Conservation (phyloP, 495 filamentous ascomycete genomes). For the Penicillium bovifimosum region DNA sequence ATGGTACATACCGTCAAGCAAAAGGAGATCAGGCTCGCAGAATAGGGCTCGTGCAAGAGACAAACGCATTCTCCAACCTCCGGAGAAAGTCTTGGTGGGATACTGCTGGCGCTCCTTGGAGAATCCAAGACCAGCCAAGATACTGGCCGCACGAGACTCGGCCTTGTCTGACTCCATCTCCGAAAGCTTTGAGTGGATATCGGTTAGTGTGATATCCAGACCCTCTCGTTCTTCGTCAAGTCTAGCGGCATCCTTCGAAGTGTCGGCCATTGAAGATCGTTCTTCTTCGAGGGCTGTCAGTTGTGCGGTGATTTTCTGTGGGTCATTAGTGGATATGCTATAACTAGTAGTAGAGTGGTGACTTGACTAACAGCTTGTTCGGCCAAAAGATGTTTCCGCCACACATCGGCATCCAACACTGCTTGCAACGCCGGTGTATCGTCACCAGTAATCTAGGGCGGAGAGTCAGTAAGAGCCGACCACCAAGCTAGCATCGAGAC, state of each 20-base stretch:
- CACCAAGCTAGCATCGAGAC: conserved; percentile 7
- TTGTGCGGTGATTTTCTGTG: conserved; percentile 75
- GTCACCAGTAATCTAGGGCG: conserved; percentile 76
- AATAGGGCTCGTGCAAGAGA: conserved; percentile 93
- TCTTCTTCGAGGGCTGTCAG: conserved; percentile 76
- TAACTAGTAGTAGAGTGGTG: background rate
- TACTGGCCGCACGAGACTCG: conserved; percentile 89
- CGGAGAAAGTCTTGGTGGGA: conserved; percentile 95
- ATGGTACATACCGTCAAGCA: conserved; percentile 65
- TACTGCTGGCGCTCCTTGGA: conserved; percentile 87
- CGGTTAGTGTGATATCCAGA: conserved; percentile 78
- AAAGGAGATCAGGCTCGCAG: conserved; percentile 93
- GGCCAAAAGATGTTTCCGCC: conserved; percentile 89
- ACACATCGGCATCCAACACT: conserved; percentile 96
- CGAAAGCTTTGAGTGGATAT: conserved; percentile 85
- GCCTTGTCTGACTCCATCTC: conserved; percentile 99
- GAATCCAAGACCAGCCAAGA: conserved; percentile 95
- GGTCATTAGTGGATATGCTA: conserved; percentile 12
- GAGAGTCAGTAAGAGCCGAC: conserved; percentile 7
- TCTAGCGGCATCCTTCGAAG: conserved; percentile 73
- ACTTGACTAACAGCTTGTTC: conserved; percentile 69
- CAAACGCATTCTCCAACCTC: conserved; percentile 99
- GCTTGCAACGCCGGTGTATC: conserved; percentile 94
- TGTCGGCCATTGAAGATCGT: conserved; percentile 75
- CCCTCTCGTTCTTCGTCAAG: conserved; percentile 85